Base-by-base conservation (phyloP, 73 alveolate genomes). In the Uronychia setigera region DNA sequence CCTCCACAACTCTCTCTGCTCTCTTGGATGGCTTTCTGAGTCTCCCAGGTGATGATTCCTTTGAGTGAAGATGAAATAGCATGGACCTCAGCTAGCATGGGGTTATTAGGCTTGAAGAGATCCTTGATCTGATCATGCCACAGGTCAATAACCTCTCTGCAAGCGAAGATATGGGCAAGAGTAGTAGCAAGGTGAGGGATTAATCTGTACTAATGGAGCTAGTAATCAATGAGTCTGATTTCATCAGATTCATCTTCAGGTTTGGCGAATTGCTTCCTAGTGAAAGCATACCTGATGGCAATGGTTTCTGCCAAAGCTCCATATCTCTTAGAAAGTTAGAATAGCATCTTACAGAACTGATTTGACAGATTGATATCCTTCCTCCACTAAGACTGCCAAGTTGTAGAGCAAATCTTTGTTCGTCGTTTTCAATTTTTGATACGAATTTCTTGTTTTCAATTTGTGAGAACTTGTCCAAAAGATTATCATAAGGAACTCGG, bases 261-360 rank as follows among this genome's bases (percentile, higher is more conserved):
- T 31, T 85, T 78, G 35, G 93, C 95, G 83, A 93, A 93, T 58
- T 95, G 88, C 78, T 93, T 91, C 58, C 99, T 92, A 11, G 94
- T 89, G 27, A 94, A 91, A 60, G 96, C 92, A 81, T 92, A 94
- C 89, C 99, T 92, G 31, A 91, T 75, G 1, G 97, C 98, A 89
- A 89, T 88, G 11, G 96, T 80, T 27, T 88, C 33, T 29, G 79
- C 35, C 29, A 85, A 76, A 1, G 92, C 93, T 5, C n/a, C 67
- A 46, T 46, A 46, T 5, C 67, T 5, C 67, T 46, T 46, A 5
- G n/a, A n/a, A 46, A 46, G 19, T 46, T 46, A 46, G 67, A 46
- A 83, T 35, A 27, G 89, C 87, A 32, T 46, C 67, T 46, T 46
- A 46, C 67, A 19, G n/a, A 46, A 19, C 67, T 46, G 29, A 89